Base-by-base conservation (phyloP, 2,329 filamentous ascomycete genomes). In the Epichloe gansuensis region DNA sequence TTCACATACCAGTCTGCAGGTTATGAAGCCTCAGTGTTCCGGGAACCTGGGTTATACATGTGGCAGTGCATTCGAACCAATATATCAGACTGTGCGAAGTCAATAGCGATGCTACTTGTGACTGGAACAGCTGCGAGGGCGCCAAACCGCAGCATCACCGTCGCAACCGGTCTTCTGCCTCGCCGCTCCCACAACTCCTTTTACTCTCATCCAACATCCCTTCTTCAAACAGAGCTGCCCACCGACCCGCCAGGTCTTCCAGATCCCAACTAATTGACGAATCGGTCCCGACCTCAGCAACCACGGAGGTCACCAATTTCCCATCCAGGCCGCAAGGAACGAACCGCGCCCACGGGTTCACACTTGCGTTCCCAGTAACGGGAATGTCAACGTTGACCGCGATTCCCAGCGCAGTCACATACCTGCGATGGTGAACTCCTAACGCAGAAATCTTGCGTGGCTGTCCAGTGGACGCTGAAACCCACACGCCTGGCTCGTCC, bases 401-500 rank as follows among this genome's bases (percentile, higher is more conserved):
- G 36, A 95, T 75, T 6, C 93, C 93, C 66, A 94, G 85, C 55
- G 84, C 87, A 25, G 84, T 89, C 39, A 97, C 77, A 67, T 94
- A 83, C 45, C 91, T 74, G 13, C 89, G 74, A 56, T 96, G 77
- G 70, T 97, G 90, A n/a, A 98, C 88, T 1, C 93, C 93, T 42
- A 97, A 72, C 0, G 90, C 89, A 0, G 89, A 88, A 59, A 98
- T 89, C 73, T 97, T 98, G 60, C 76, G 74, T 53, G 65, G 59
- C 57, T 60, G 53, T 8, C 53, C 56, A 21, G 52, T 43, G 45
- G 59, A 47, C 13, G 63, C 60, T 3, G 57, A 58, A 56, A 84
- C 74, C 90, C 90, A 96, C 15, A 96, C 88, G 0, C 91, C 91
- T 2, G 90, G 89, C 64, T 96, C 82, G 50, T 82, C 80, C 78